Evolutionary conservation across 768 basidiomycete genomes (phyloP), one percentile per base, ranked within the genome.

Genomic region (Collybia sordida): DNA sequence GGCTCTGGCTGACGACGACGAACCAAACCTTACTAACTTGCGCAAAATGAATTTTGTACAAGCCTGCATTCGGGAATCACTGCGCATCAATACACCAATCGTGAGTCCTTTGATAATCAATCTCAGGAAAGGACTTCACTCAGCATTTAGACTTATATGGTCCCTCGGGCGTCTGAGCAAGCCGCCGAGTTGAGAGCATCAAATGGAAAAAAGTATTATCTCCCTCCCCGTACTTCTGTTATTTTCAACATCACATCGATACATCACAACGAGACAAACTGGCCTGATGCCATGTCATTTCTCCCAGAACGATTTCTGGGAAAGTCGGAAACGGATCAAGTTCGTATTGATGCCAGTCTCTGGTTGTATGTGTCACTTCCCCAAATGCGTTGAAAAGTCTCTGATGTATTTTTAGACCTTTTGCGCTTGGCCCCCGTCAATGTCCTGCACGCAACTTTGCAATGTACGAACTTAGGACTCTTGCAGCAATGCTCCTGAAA

Each of bases 51-150:
- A 61, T 9, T 61, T 57, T 45, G 48, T 64, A 19, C 50, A 55
- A 24, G 64, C 65, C 8, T 59, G 59, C 50, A 56, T 66, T 28
- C 57, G 59, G 17, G 65, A 66, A 47, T 47, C 64, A 6, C 47
- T 66, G 31, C 65, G 65, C 21, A 58, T 42, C 19, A 42, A 42
- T 9, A 23, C 41, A 5, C 41, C 41, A 6, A 21, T 42, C 6
- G 41, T 42, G 11, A n/a, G 41, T 21, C 22, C n/a, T 42, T 6
- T 15, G 18, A 41, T 15, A 15, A 7, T 12, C 19, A 18, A 18
- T 12, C 11, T 15, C 11, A 42, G 22, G 4, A 15, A 24, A 22
- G 1, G 6, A 3, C 15, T 27, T 42, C 41, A 42, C 19, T 27
- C 6, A 15, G 6, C 6, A 24, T 42, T n/a, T 12, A 31, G 31